Evolutionary conservation across 2,329 filamentous ascomycete genomes (phyloP).

Genomic region (Cladosporium sp.): DNA sequence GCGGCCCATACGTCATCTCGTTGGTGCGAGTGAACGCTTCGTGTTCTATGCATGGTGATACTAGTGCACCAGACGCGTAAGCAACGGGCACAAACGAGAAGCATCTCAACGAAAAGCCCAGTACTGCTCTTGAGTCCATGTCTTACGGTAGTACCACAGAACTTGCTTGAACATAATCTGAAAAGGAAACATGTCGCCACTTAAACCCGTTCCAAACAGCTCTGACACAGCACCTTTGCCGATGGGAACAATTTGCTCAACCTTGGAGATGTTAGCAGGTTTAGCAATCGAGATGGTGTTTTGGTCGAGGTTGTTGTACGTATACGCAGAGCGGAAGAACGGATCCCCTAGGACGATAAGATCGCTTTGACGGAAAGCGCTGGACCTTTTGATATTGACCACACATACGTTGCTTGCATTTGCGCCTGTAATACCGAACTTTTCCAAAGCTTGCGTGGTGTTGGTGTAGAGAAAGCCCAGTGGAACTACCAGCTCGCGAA

Average conservation of each 20-base stretch:
- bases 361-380: neutral
- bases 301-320: neutral
- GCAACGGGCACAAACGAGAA: no score
- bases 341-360: neutral
- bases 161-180: no score
- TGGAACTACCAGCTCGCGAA: neutral
- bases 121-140: no score
- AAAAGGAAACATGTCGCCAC: neutral
- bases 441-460: neutral
- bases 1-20: no score
- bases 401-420: neutral
- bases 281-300: conserved; percentile 6
- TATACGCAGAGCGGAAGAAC: conserved; percentile 1
- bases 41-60: no score
- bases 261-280: neutral
- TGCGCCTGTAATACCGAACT: neutral
- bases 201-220: neutral
- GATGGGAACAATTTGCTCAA: neutral
- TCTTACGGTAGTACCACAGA: no score
- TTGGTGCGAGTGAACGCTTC: no score
- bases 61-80: no score
- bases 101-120: no score
- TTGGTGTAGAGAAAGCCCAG: neutral
- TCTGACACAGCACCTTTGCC: conserved; percentile 2
- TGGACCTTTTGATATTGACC: neutral